Evolutionary conservation across 768 basidiomycete species (phyloP).

Genomic region (Mrakia frigida): DNA sequence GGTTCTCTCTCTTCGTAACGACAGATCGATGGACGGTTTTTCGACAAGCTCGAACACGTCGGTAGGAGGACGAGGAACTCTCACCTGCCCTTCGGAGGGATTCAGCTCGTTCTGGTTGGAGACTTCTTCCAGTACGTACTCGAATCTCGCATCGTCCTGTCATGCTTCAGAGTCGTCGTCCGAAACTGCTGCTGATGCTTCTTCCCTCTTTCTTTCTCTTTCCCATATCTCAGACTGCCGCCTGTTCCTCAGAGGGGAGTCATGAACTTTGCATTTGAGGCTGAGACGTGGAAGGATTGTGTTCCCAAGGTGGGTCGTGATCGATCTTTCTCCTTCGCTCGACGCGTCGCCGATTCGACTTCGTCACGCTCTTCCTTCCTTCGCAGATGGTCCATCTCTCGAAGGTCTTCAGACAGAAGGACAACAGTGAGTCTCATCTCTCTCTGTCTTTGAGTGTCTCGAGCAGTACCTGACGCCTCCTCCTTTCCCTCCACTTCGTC

Average conservation of each 20-base stretch:
- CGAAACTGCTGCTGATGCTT: no score
- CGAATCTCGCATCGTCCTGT: no score
- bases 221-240: background rate
- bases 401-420: constrained; percentile 17
- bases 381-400: background rate
- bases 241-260: constrained; percentile 10
- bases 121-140: constrained; percentile 24
- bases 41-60: constrained; percentile 25
- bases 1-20: no score
- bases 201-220: no score
- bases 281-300: constrained; percentile 11
- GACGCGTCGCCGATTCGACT: no score
- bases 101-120: constrained; percentile 24
- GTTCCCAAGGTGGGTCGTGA: background rate
- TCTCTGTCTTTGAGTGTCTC: background rate
- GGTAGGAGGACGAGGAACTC: background rate
- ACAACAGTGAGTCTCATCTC: background rate
- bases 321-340: background rate
- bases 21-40: constrained; percentile 24
- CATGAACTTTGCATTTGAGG: constrained; percentile 8
- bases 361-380: no score
- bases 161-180: no score
- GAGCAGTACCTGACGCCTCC: background rate
- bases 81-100: constrained; percentile 23
- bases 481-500: no score